These are phyloP conservation scores for Bathelium albidoporum DNA, from an alignment of 495 filamentous ascomycete species.

Conservation along the genomic window DNA sequence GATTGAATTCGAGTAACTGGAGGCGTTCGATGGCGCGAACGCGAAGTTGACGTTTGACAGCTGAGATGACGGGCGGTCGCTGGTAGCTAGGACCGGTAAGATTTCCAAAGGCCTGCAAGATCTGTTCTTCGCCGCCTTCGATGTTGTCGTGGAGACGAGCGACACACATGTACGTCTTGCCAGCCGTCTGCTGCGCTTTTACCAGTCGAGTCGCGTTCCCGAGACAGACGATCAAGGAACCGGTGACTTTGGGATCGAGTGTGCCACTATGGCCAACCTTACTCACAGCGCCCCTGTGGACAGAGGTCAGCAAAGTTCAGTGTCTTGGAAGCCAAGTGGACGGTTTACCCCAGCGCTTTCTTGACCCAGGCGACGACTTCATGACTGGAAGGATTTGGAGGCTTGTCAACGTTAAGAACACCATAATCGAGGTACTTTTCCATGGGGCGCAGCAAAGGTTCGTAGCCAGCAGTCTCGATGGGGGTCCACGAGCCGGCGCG, in stretches of 20 bases:
- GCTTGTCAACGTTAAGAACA: constrained; percentile 98
- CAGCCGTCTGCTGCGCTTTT: constrained; percentile 95
- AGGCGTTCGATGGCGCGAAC: constrained; percentile 94
- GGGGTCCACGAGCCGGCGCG: constrained; percentile 89
- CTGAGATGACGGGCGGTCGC: constrained; percentile 90
- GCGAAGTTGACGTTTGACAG: constrained; percentile 95
- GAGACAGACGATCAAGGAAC: constrained; percentile 82
- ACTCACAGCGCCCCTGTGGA: constrained; percentile 48
- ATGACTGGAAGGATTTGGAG: constrained; percentile 93
- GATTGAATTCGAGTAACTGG: constrained; percentile 91
- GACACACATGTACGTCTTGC: constrained; percentile 81
- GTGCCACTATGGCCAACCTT: constrained; percentile 98
- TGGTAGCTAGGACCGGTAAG: constrained; percentile 96
- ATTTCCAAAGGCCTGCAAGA: constrained; percentile 82
- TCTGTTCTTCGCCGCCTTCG: constrained; percentile 79
- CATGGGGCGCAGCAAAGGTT: constrained; percentile 80
- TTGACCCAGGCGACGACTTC: constrained; percentile 99
- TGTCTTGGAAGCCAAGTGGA: background rate
- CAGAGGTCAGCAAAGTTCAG: background rate
- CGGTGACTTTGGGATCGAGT: constrained; percentile 88
- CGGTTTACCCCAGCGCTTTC: constrained; percentile 71
- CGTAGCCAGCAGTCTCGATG: constrained; percentile 68
- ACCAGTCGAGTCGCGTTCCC: constrained; percentile 93
- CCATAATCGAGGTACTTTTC: constrained; percentile 92
- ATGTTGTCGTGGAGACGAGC: constrained; percentile 88